Percentiles rank a stretch among this genome's conserved stretches.
Evolutionary conservation across 768 basidiomycete genomes (phyloP).

Genomic region (Boletellus sp.): DNA sequence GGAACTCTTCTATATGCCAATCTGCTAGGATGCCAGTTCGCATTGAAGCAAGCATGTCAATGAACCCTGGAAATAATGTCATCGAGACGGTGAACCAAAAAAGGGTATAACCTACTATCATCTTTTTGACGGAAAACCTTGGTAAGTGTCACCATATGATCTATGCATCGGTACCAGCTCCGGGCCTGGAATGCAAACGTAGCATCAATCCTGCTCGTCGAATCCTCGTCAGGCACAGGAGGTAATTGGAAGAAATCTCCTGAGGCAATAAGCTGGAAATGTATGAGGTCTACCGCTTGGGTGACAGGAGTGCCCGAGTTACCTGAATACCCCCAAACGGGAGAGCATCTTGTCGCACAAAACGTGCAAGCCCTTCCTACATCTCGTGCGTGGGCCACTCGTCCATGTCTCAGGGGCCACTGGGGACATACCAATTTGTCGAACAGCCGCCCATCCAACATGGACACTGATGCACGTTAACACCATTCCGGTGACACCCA

Average conservation of each 20-base stretch:
- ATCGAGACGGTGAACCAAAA: neutral
- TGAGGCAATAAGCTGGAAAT: slow-evolving; percentile 58
- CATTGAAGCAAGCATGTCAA: slow-evolving; percentile 98
- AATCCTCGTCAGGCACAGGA: slow-evolving; percentile 54
- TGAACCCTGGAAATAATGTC: slow-evolving; percentile 56
- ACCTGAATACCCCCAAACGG: slow-evolving; percentile 75
- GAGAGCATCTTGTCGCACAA: slow-evolving; percentile 36
- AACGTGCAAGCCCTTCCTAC: slow-evolving; percentile 38
- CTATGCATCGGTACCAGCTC: slow-evolving; percentile 56
- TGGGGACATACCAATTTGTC: slow-evolving; percentile 59
- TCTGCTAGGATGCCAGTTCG: slow-evolving; percentile 73
- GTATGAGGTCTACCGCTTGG: slow-evolving; percentile 4
- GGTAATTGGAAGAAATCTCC: slow-evolving; percentile 84
- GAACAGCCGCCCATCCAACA: slow-evolving; percentile 68
- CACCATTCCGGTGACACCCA: neutral
- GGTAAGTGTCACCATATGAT: slow-evolving; percentile 42
- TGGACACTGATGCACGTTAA: slow-evolving; percentile 49
- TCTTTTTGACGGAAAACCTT: slow-evolving; percentile 76
- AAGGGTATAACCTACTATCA: slow-evolving; percentile 32
- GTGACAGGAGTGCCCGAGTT: neutral
- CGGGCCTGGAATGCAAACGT: slow-evolving; percentile 65
- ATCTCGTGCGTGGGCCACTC: neutral
- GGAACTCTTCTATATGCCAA: slow-evolving; percentile 68
- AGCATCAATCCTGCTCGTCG: slow-evolving; percentile 48
- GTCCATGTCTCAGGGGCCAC: slow-evolving; percentile 29